These are phyloP conservation scores for Wickerhamiella alocasiicola DNA, from an alignment of 805 yeast species.

Conservation along the genomic window DNA sequence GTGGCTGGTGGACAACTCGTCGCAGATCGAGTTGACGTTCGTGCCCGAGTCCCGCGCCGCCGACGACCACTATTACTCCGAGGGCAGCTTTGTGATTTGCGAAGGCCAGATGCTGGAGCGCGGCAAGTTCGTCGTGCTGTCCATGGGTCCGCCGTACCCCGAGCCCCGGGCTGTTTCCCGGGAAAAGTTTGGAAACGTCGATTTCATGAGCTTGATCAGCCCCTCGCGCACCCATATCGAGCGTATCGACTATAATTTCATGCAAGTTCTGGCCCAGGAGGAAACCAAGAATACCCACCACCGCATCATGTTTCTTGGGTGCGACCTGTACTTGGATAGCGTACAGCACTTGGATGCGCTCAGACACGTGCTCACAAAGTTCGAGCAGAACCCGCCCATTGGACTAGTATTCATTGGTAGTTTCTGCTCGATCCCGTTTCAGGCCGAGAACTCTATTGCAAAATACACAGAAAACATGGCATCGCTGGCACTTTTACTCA, in stretches of 20 bases:
- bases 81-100: constrained; percentile 66
- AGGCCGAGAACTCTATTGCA: constrained; percentile 33
- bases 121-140: constrained; percentile 54
- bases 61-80: constrained; percentile 47
- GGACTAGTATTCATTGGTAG: constrained; percentile 76
- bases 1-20: constrained; percentile 77
- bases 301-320: constrained; percentile 58
- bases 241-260: constrained; percentile 50
- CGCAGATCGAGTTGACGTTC: constrained; percentile 51
- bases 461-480: constrained; percentile 51
- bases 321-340: constrained; percentile 57
- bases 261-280: constrained; percentile 42
- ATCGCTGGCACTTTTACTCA: constrained; percentile 51
- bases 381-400: constrained; percentile 49
- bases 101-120: constrained; percentile 71
- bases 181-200: constrained; percentile 68
- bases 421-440: constrained; percentile 55
- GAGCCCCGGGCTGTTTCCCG: constrained; percentile 57
- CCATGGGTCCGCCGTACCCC: constrained; percentile 78
- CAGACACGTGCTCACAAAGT: constrained; percentile 42
- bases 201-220: constrained; percentile 43
- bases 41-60: constrained; percentile 46
- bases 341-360: constrained; percentile 47
- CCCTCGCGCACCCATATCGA: constrained; percentile 21
- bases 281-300: constrained; percentile 44